Evolutionary conservation across 1,284 basidiomycete species (phyloP).

Genomic region (Pisolithus thermaeus): DNA sequence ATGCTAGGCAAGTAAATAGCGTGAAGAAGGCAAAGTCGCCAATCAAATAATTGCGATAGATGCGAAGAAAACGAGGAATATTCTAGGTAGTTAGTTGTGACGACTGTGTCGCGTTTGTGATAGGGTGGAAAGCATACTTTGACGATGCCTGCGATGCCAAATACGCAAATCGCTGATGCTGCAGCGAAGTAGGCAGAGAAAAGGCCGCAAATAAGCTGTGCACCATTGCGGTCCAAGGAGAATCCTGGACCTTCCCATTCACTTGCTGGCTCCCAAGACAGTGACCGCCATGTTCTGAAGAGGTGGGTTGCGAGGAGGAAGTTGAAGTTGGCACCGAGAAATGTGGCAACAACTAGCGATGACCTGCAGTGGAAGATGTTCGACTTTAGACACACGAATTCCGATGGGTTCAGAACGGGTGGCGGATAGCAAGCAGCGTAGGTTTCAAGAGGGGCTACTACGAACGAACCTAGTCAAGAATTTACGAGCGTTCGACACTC

Average conservation of each 20-base stretch:
- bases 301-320: conserved; percentile 49
- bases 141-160: conserved; percentile 63
- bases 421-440: background rate
- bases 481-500: conserved; percentile 4
- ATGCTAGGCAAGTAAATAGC: conserved; percentile 47
- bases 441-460: conserved; percentile 4
- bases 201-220: conserved; percentile 61
- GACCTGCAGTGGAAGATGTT: conserved; percentile 34
- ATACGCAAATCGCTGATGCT: conserved; percentile 51
- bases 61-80: conserved; percentile 49
- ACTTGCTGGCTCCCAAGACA: conserved; percentile 61
- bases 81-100: conserved; percentile 32
- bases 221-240: conserved; percentile 52
- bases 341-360: conserved; percentile 49
- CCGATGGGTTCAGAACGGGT: too few species aligned
- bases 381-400: background rate
- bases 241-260: conserved; percentile 66
- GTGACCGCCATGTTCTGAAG: conserved; percentile 50
- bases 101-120: background rate
- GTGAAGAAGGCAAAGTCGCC: conserved; percentile 66
- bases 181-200: conserved; percentile 60
- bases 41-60: conserved; percentile 68
- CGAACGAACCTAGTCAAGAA: conserved; percentile 9
- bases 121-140: conserved; percentile 39
- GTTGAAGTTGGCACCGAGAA: conserved; percentile 53